Conservation (phyloP, 495 filamentous ascomycete genomes). For the Hyaloscypha hepaticicola region DNA sequence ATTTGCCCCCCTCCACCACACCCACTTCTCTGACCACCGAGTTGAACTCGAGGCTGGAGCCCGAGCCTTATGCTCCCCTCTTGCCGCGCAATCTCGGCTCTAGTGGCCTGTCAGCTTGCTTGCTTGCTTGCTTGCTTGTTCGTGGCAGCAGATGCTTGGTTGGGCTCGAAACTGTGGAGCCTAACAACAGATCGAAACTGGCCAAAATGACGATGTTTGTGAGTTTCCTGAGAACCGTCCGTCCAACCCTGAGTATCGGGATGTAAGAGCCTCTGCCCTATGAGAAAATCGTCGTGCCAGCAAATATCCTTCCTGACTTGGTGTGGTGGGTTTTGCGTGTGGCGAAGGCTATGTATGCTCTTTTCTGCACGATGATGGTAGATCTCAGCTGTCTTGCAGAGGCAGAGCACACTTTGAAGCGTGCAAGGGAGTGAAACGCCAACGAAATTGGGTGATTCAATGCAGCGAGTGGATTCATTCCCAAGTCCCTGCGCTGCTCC, state of each 20-base stretch:
- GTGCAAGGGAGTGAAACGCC: background rate
- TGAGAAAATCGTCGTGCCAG: no score
- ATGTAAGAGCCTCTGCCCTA: no score
- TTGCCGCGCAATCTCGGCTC: background rate
- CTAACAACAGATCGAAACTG: background rate
- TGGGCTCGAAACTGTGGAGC: background rate
- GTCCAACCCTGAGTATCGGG: no score
- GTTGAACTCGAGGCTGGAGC: background rate
- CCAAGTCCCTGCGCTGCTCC: background rate
- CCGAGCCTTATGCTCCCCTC: background rate
- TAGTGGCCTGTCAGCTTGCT: background rate
- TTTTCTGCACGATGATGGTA: background rate
- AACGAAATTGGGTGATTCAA: background rate
- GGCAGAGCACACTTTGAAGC: background rate
- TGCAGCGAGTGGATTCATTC: background rate
- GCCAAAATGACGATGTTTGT: background rate
- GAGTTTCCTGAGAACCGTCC: background rate
- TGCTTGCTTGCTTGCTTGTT: background rate
- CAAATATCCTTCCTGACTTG: background rate
- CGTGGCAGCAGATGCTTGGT: constrained; percentile 2
- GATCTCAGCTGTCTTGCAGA: background rate
- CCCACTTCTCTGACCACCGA: background rate
- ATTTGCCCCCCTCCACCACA: background rate
- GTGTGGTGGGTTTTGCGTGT: background rate
- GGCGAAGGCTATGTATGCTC: background rate